phyloP scores from a whole-genome alignment of 192 early-diverging fungal genomes.

The Umbelopsis vinacea region DNA sequence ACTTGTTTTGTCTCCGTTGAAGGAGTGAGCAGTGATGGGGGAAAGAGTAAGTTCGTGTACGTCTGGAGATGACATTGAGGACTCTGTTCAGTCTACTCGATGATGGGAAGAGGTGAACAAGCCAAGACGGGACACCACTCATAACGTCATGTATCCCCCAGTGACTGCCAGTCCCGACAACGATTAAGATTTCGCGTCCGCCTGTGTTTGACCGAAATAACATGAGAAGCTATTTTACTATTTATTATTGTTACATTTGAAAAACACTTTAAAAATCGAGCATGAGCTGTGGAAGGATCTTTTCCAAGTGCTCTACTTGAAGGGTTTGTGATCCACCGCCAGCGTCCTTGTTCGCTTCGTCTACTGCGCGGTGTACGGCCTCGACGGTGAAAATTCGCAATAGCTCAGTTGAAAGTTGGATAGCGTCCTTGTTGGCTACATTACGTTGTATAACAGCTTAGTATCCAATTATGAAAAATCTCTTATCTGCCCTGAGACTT shows the following conservation, averaged over 20 bases:
- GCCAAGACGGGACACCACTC: background rate
- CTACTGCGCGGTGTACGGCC: slow-evolving; percentile 42
- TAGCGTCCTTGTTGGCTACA: slow-evolving; percentile 38
- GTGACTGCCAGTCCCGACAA: slow-evolving; percentile 5
- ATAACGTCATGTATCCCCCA: slow-evolving; percentile 3
- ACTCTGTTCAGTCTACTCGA: slow-evolving; percentile 62
- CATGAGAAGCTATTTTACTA: too few relatives aligned
- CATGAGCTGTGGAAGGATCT: slow-evolving; percentile 24
- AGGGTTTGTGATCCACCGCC: slow-evolving; percentile 16
- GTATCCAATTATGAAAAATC: background rate
- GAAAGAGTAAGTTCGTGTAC: slow-evolving; percentile 66
- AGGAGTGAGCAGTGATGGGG: slow-evolving; percentile 92
- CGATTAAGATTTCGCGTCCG: background rate
- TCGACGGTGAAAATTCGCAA: slow-evolving; percentile 45
- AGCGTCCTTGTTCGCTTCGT: slow-evolving; percentile 16
- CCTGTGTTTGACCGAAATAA: too few relatives aligned
- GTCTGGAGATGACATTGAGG: slow-evolving; percentile 62
- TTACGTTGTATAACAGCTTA: background rate
- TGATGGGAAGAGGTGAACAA: background rate
- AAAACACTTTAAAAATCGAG: slow-evolving; percentile 17
- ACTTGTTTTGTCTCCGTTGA: slow-evolving; percentile 88
- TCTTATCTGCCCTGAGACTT: background rate
- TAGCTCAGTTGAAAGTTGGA: slow-evolving; percentile 40
- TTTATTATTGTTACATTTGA: too few relatives aligned
- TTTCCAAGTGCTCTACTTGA: slow-evolving; percentile 25